Evolutionary conservation across 2,329 filamentous ascomycete genomes (phyloP).

Genomic region (Ophiostoma piceae): DNA sequence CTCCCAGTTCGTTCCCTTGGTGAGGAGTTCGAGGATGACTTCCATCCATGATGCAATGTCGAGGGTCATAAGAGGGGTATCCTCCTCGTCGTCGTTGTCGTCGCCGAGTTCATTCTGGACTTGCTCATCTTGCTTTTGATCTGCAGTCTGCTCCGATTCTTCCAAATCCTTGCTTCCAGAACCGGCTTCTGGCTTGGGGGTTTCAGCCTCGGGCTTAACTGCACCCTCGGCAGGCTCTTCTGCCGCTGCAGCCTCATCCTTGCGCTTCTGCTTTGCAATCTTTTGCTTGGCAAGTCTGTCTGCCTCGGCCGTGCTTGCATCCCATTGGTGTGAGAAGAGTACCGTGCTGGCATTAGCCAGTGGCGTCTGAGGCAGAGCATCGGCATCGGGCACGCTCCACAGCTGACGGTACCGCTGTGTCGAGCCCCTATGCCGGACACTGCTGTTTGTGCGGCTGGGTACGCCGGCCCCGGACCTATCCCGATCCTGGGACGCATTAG

Average conservation of each 20-base stretch:
- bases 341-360: slow-evolving; percentile 47
- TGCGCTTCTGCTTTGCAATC: slow-evolving; percentile 12
- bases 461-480: slow-evolving; percentile 18
- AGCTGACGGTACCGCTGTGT: slow-evolving; percentile 44
- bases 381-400: slow-evolving; percentile 55
- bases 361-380: slow-evolving; percentile 48
- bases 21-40: slow-evolving; percentile 65
- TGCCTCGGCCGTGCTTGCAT: slow-evolving; percentile 21
- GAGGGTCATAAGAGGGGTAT: slow-evolving; percentile 36
- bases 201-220: neutral
- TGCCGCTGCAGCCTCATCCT: slow-evolving; percentile 9
- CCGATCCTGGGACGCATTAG: slow-evolving; percentile 15
- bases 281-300: neutral
- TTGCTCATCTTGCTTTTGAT: neutral
- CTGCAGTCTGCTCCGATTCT: neutral
- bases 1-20: slow-evolving; percentile 78
- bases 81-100: neutral
- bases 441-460: slow-evolving; percentile 41
- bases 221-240: neutral
- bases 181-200: neutral
- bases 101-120: too few species aligned
- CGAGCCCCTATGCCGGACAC: slow-evolving; percentile 31
- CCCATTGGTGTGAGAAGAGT: slow-evolving; percentile 41
- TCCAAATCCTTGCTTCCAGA: neutral
- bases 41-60: slow-evolving; percentile 70